Percentiles rank a stretch among this genome's conserved stretches.
phyloP scores from a whole-genome alignment of 805 yeast genomes.

The Starmera pachycereana region DNA sequence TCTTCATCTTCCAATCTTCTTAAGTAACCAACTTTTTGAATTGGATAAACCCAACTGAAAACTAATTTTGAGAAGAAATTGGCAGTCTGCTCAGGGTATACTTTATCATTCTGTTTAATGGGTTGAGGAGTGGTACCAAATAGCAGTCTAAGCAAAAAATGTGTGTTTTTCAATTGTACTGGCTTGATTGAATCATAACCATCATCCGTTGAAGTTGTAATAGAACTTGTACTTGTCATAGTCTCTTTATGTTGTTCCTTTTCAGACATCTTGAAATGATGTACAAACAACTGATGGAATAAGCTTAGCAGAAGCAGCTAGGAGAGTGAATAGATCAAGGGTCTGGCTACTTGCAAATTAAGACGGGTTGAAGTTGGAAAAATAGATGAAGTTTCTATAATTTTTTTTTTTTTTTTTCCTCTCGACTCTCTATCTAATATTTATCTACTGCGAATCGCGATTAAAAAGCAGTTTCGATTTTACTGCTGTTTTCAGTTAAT shows the following conservation, averaged over 20 bases:
- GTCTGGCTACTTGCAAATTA: too few species aligned
- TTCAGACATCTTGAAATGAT: not conserved
- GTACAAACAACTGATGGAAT: too few species aligned
- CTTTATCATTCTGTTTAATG: constrained; percentile 6
- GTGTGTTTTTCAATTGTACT: constrained; percentile 9
- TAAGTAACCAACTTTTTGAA: constrained; percentile 38
- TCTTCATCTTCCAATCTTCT: constrained; percentile 53
- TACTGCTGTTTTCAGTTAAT: too few species aligned
- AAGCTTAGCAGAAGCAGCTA: too few species aligned
- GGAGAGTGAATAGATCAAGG: too few species aligned
- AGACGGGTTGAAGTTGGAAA: too few species aligned
- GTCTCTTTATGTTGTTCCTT: not conserved
- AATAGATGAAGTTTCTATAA: too few species aligned
- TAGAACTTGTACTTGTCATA: not conserved
- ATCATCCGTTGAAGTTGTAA: not conserved
- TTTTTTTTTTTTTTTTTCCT: too few species aligned
- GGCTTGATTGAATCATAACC: not conserved
- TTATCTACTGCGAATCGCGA: too few species aligned
- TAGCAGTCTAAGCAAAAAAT: constrained; percentile 7
- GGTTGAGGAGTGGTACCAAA: constrained; percentile 13
- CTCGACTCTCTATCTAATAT: too few species aligned
- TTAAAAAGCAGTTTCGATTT: too few species aligned
- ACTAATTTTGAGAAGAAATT: constrained; percentile 9
- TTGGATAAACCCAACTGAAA: constrained; percentile 14
- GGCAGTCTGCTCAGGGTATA: constrained; percentile 13